phyloP scores from a whole-genome alignment of 2,329 filamentous ascomycete species.

The Lithohypha guttulata region DNA sequence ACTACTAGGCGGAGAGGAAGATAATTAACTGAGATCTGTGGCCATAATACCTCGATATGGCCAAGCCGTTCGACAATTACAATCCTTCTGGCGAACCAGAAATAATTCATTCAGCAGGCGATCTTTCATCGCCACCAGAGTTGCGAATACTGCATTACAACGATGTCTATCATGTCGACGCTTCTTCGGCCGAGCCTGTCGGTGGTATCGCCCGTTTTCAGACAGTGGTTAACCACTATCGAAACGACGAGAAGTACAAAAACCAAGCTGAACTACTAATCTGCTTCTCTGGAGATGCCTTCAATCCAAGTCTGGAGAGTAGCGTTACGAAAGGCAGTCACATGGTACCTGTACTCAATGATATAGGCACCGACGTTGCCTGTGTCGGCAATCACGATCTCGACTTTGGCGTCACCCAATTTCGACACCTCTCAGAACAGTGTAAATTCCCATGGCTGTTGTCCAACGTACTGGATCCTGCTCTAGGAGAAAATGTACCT shows the following conservation, averaged over 20 bases:
- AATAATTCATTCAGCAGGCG: constrained; percentile 25
- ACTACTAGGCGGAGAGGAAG: no score
- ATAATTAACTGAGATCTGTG: no score
- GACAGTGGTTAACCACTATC: constrained; percentile 65
- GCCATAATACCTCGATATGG: no score
- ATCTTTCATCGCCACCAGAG: constrained; percentile 47
- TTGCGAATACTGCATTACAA: constrained; percentile 83
- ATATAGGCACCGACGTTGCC: constrained; percentile 65
- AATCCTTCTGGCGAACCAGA: background rate
- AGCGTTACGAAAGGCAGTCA: constrained; percentile 76
- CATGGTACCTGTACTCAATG: constrained; percentile 79
- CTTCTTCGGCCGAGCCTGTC: constrained; percentile 43
- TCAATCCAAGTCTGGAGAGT: constrained; percentile 82
- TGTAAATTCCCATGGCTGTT: constrained; percentile 81
- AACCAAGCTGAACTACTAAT: constrained; percentile 59
- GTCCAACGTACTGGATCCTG: constrained; percentile 67
- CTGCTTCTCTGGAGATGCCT: constrained; percentile 84
- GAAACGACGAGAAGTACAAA: constrained; percentile 47
- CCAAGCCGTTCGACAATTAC: no score
- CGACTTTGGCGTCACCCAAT: constrained; percentile 79
- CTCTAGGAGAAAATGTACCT: constrained; percentile 61
- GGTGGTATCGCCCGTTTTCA: constrained; percentile 76
- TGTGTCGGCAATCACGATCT: constrained; percentile 86
- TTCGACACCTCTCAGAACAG: constrained; percentile 54
- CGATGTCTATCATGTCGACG: constrained; percentile 83